phyloP scores from a whole-genome alignment of 192 early-diverging fungal species.

The Backusella psychrophila region DNA sequence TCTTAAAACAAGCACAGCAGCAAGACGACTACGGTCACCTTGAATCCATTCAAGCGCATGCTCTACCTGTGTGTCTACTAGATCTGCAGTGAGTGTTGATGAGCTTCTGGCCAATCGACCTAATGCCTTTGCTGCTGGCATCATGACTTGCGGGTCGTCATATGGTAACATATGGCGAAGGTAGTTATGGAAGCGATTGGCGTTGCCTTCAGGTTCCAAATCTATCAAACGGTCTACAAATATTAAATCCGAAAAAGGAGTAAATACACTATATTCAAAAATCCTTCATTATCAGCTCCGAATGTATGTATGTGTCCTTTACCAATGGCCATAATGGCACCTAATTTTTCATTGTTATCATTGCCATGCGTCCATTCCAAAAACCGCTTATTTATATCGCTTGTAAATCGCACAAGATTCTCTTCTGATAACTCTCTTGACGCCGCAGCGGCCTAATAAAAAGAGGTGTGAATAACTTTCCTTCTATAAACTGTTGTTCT shows the following conservation, averaged over 20 bases:
- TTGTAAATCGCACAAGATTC: conserved; percentile 68
- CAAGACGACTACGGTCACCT: conserved; percentile 75
- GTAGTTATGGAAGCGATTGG: conserved; percentile 81
- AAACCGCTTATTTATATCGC: conserved; percentile 77
- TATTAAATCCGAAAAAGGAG: neutral
- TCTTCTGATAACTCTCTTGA: conserved; percentile 70
- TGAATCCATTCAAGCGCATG: conserved; percentile 84
- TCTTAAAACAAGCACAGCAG: conserved; percentile 75
- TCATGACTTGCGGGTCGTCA: conserved; percentile 68
- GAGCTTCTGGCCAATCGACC: conserved; percentile 68
- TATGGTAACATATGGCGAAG: conserved; percentile 74
- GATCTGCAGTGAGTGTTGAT: conserved; percentile 72
- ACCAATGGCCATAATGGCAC: conserved; percentile 82
- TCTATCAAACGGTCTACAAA: conserved; percentile 75
- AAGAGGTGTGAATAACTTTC: neutral
- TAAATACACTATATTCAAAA: neutral
- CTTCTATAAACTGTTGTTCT: neutral
- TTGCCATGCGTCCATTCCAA: conserved; percentile 76
- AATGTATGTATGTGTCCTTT: conserved; percentile 1
- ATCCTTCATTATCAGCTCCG: neutral
- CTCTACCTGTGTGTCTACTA: conserved; percentile 83
- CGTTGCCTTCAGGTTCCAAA: conserved; percentile 79
- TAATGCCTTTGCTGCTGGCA: conserved; percentile 69
- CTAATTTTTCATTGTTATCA: conserved; percentile 77
- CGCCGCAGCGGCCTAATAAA: conserved; percentile 20